Percentiles rank a stretch among this genome's conserved stretches.
Evolutionary conservation across 2,329 filamentous ascomycete genomes (phyloP).

Genomic region (Aspergillus vadensis): DNA sequence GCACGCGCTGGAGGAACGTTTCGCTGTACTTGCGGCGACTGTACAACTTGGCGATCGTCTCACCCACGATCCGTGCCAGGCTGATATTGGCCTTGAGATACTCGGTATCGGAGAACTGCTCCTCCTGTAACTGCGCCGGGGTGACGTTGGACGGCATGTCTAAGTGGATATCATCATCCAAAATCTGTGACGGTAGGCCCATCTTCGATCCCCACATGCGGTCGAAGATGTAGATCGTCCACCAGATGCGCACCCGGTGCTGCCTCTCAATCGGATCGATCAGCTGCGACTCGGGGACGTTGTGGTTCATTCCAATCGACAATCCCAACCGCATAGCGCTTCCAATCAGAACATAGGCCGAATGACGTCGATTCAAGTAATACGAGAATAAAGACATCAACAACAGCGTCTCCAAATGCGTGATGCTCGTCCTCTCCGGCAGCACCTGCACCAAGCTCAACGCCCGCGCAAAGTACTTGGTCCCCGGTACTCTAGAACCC

Average conservation of each 20-base stretch:
- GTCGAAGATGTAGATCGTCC: conserved; percentile 44
- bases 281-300: conserved; percentile 40
- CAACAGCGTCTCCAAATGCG: conserved; percentile 48
- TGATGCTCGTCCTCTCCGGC: conserved; percentile 48
- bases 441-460: conserved; percentile 46
- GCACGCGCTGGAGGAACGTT: conserved; percentile 44
- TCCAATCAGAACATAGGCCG: conserved; percentile 37
- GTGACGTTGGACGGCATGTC: conserved; percentile 40
- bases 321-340: conserved; percentile 47
- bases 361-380: conserved; percentile 40
- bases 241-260: conserved; percentile 42
- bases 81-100: conserved; percentile 43
- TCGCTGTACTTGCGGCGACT: conserved; percentile 40
- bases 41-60: conserved; percentile 39
- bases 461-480: conserved; percentile 47
- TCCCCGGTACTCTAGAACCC: conserved; percentile 45
- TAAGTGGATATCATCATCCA: conserved; percentile 51
- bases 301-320: conserved; percentile 48
- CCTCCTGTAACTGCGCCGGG: conserved; percentile 33
- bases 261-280: conserved; percentile 44
- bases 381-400: conserved; percentile 41
- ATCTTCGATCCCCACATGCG: conserved; percentile 54
- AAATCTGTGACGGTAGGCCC: conserved; percentile 52
- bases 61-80: conserved; percentile 40
- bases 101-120: conserved; percentile 41